Conservation (phyloP, 2,329 filamentous ascomycete genomes). For the Cephalotrichum gorgonifer region DNA sequence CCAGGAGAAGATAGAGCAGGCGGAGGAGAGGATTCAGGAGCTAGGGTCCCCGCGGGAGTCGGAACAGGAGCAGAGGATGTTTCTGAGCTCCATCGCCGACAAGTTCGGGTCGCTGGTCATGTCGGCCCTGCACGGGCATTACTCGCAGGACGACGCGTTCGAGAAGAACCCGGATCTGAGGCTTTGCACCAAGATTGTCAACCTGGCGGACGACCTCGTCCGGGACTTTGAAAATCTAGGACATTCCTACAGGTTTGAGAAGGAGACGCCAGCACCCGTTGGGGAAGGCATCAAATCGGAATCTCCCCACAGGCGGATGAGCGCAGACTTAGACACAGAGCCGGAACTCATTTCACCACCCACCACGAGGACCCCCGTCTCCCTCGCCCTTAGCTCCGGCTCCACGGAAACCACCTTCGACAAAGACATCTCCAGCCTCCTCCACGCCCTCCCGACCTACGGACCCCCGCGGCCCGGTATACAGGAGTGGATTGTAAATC, state of each 20-base stretch:
- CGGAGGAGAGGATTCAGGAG: constrained; percentile 4
- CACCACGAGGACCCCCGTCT: background rate
- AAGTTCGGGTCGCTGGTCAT: constrained; percentile 11
- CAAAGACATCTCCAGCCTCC: constrained; percentile 6
- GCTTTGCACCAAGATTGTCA: constrained; percentile 12
- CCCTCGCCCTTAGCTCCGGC: background rate
- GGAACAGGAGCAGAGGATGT: constrained; percentile 10
- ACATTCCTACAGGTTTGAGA: constrained; percentile 10
- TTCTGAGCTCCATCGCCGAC: constrained; percentile 10
- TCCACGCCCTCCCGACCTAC: constrained; percentile 1
- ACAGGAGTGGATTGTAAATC: constrained; percentile 11
- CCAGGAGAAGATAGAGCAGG: constrained; percentile 5
- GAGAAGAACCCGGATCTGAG: constrained; percentile 7
- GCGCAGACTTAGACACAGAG: too few relatives aligned
- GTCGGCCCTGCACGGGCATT: constrained; percentile 8
- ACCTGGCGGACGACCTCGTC: constrained; percentile 11
- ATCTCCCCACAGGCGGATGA: too few relatives aligned
- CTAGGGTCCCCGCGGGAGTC: constrained; percentile 9
- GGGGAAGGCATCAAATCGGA: background rate
- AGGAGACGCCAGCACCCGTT: background rate
- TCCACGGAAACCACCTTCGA: background rate
- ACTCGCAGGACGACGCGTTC: constrained; percentile 8
- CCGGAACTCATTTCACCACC: background rate
- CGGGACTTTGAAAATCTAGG: constrained; percentile 1
- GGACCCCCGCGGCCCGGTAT: constrained; percentile 8